A percentile compares a stretch with the other conserved stretches of the same genome.
Evolutionary conservation across 441 rosid species (phyloP).

Genomic region (Gossypium laxum): DNA sequence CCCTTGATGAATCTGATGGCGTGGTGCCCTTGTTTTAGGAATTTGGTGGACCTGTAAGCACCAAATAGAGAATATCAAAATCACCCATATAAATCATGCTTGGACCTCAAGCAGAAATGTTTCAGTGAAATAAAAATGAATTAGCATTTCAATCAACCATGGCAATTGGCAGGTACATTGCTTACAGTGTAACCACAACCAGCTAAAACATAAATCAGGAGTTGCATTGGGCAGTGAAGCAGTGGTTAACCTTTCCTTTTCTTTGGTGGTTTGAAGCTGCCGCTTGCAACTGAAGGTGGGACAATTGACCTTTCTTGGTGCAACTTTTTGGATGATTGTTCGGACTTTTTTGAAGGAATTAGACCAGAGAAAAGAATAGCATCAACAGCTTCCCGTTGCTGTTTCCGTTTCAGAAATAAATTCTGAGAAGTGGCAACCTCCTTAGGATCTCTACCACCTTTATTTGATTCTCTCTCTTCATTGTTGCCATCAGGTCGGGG

Average conservation of each 20-base stretch:
- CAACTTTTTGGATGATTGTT: conserved; percentile 26
- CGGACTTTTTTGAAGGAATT: conserved; percentile 63
- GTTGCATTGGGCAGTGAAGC: not conserved
- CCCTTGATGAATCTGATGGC: not conserved
- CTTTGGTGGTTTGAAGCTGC: conserved; percentile 48
- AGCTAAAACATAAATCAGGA: not conserved
- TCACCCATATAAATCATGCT: not conserved
- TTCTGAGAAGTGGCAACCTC: conserved; percentile 34
- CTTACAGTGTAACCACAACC: not conserved
- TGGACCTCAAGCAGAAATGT: not conserved
- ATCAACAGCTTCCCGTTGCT: conserved; percentile 79
- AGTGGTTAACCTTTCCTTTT: conserved; percentile 23
- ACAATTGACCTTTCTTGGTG: conserved; percentile 51
- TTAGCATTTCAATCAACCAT: not conserved
- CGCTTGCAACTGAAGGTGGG: conserved; percentile 34
- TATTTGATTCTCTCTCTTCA: conserved; percentile 23
- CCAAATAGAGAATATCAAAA: not conserved
- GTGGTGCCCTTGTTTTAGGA: not conserved
- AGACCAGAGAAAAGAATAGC: conserved; percentile 76
- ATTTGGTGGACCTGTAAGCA: not conserved
- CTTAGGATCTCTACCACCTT: conserved; percentile 25
- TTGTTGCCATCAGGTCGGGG: conserved; percentile 28
- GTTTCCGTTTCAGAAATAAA: conserved; percentile 52
- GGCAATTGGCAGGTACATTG: not conserved
- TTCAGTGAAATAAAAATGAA: not conserved